Base-by-base conservation (phyloP, 148 eudicot species). In the Gaultheria prostrata region DNA sequence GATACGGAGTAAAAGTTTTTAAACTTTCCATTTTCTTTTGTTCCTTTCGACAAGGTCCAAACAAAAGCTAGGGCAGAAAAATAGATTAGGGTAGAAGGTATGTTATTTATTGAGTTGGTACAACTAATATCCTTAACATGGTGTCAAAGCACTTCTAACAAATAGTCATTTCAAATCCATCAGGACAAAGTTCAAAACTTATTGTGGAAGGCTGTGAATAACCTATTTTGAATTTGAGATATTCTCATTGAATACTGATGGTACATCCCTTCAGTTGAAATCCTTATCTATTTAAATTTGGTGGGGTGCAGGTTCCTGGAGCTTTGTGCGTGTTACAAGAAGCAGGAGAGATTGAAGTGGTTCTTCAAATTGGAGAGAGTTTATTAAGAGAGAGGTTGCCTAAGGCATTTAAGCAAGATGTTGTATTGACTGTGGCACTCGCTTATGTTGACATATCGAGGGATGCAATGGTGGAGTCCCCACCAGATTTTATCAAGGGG, bases 241-340 rank as follows among this genome's bases (percentile, higher is more conserved):
- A 72, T 35, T 72, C 0, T 71, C 14, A 2, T 71, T 33, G 46
- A 71, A 71, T 33, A 35, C 17, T 33, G 17, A 20, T 33, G 45
- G 8, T 21, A 1, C 11, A 18, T 28, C 24, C 76, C 76, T 72
- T 6, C 18, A 11, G 13, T 67, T 67, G 72, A 67, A 67, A 26
- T 28, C 26, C 17, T 13, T 10, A 14, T 67, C 72, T 30, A 13
- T 67, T 14, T 30, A 13, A 67, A 46, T 49, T 48, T 77, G 71
- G 71, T 75, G 82, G 85, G 75, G 83, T 88, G 59, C 83, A 97
- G 99, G 98, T 97, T 80, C 94, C 99, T 33, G 99, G 98, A 86
- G 98, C 99, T 35, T 76, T 97, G 84, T 93, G 95, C 86, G 92
- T 97, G 54, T 79, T 97, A 88, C 99, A 97, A 93, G 99, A 97